These are phyloP conservation scores for Solanum habrochaites DNA, from an alignment of 257 asterid species.

Conservation along the genomic window DNA sequence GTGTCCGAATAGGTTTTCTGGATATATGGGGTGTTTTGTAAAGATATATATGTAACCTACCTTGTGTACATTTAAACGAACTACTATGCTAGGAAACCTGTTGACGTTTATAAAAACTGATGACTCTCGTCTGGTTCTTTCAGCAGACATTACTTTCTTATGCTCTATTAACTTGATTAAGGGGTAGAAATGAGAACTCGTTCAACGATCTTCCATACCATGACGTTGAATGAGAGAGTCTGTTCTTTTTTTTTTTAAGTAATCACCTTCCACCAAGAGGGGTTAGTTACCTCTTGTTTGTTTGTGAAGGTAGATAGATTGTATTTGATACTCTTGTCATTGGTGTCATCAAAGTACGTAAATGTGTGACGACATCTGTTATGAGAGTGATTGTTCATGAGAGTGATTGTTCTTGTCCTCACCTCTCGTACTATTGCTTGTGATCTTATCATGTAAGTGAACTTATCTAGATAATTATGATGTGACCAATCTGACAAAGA, in stretches of 20 bases:
- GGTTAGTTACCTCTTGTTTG: background rate
- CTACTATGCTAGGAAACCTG: background rate
- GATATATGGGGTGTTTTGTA: background rate
- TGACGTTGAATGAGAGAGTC: no score
- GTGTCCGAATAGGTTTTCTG: background rate
- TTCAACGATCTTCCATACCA: background rate
- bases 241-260: background rate
- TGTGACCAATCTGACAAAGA: background rate
- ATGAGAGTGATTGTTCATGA: background rate
- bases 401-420: background rate
- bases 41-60: background rate
- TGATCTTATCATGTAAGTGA: background rate
- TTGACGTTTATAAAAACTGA: background rate
- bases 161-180: background rate
- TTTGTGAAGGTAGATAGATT: background rate
- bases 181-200: background rate
- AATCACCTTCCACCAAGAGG: background rate
- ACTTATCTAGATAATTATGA: background rate
- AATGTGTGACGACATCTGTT: background rate
- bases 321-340: background rate
- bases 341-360: background rate
- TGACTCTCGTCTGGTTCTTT: background rate
- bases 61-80: background rate
- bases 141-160: background rate
- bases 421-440: background rate